A percentile compares a stretch with the other conserved stretches of the same genome.
These are phyloP conservation scores for Epichloe sibirici DNA, from an alignment of 2,329 filamentous ascomycete genomes.

Conservation along the genomic window DNA sequence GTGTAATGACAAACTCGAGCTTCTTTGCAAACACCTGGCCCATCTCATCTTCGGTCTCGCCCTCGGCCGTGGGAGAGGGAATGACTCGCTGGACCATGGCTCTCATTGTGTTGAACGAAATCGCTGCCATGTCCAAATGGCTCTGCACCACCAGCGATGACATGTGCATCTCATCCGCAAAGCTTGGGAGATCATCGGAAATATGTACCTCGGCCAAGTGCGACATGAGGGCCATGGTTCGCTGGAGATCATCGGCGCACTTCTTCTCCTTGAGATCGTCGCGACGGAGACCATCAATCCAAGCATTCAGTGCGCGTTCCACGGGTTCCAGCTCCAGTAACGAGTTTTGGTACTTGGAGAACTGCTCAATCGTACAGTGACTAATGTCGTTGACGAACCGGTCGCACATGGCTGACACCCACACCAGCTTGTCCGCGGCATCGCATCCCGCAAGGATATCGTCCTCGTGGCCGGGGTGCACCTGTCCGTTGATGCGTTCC, in stretches of 20 bases:
- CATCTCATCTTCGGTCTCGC: conserved; percentile 47
- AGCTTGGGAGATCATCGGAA: conserved; percentile 53
- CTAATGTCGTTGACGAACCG: conserved; percentile 73
- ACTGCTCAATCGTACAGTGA: conserved; percentile 65
- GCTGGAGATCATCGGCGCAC: conserved; percentile 68
- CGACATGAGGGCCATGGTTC: conserved; percentile 75
- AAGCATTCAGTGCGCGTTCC: conserved; percentile 75
- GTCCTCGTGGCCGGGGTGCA: conserved; percentile 58
- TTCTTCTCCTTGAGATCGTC: conserved; percentile 80
- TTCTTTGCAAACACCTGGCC: conserved; percentile 56
- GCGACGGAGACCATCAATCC: conserved; percentile 72
- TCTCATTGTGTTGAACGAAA: conserved; percentile 51
- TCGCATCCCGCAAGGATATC: conserved; percentile 71
- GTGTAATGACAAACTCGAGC: conserved; percentile 57
- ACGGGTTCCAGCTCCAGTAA: conserved; percentile 84
- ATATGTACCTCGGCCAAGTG: conserved; percentile 78
- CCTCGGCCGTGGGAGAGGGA: conserved; percentile 19
- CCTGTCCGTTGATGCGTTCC: conserved; percentile 59
- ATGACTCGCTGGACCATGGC: conserved; percentile 56
- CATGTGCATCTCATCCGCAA: conserved; percentile 72
- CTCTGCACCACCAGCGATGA: conserved; percentile 64
- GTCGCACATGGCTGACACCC: conserved; percentile 72
- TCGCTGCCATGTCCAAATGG: conserved; percentile 66
- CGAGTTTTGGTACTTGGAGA: conserved; percentile 65
- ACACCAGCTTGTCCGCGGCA: conserved; percentile 72